Base-by-base conservation (phyloP, 495 filamentous ascomycete species). In the Penicillium canescens region DNA sequence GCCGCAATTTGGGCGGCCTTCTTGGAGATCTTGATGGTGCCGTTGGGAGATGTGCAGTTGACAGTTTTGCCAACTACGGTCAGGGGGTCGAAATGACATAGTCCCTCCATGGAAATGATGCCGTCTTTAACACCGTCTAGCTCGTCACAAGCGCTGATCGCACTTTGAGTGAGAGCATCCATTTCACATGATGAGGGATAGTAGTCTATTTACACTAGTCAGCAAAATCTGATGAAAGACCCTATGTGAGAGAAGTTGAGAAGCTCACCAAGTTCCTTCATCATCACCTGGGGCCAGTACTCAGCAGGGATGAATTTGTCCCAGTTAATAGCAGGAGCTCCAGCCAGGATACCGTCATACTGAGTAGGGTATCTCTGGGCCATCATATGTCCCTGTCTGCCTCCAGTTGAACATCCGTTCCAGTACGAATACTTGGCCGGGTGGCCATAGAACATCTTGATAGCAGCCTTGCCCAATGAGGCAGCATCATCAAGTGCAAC, bases 331-430 rank as follows among this genome's bases (percentile, higher is more conserved):
- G 67, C 69, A 8, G 70, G 78, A 12, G 82, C 74, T 1, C 75
- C 79, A n/a, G 78, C 75, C 14, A 87, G 57, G 12, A 84, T 82
- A 14, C 86, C 86, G 65, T 90, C 83, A 56, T 83, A 81, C 7
- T 68, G 60, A 8, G 63, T 62, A 0, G 78, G 77, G 50, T 68
- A 78, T 41, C 66, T 59, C 50, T 78, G 70, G 11, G 72, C 73
- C n/a, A 66, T 54, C 59, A 72, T 71, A 7, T 76, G 63, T 5
- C 75, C 78, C 52, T 81, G 72, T 14, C 72, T 55, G 10, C 78
- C 78, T 21, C 77, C 78, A 16, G 61, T 65, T 8, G 76, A 79
- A 54, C 78, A 81, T 9, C 78, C 78, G 11, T 64, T 55, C 42
- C 68, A 81, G 50, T 80, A 80, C 0, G 70, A 72, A 39, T 76